Conservation (phyloP, 169 alveolate species). For the Pseudocohnilembus persalinus region DNA sequence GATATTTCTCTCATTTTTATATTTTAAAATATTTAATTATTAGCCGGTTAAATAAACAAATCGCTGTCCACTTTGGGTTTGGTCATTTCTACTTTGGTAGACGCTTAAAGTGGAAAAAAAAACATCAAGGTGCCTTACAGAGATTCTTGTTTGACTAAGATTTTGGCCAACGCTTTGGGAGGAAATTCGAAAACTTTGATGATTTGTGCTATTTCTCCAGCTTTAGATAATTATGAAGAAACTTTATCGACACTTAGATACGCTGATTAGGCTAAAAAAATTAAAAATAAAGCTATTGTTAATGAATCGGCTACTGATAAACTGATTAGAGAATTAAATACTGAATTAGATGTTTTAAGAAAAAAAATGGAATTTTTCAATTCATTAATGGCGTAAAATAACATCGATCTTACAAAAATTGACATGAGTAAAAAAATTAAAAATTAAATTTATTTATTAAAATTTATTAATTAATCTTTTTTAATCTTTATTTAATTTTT, state of each 20-base stretch:
- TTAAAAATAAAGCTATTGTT: slow-evolving; percentile 87
- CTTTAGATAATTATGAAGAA: slow-evolving; percentile 87
- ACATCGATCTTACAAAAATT: slow-evolving; percentile 12
- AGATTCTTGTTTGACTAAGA: slow-evolving; percentile 90
- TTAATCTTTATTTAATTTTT: too few relatives aligned
- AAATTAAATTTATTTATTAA: too few relatives aligned
- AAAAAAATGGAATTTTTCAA: slow-evolving; percentile 50
- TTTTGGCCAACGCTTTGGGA: slow-evolving; percentile 90
- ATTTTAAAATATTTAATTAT: too few relatives aligned
- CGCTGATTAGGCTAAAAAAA: slow-evolving; percentile 91
- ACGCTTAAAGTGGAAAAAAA: slow-evolving; percentile 84
- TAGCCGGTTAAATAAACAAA: slow-evolving; percentile 87
- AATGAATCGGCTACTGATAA: slow-evolving; percentile 90
- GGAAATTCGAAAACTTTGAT: slow-evolving; percentile 90
- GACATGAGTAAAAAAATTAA: too few relatives aligned
- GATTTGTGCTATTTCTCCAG: slow-evolving; percentile 92
- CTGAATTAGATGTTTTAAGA: slow-evolving; percentile 66
- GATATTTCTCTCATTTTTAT: too few relatives aligned
- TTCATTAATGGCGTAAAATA: slow-evolving; percentile 32
- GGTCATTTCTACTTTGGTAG: slow-evolving; percentile 88
- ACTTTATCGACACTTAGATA: slow-evolving; percentile 87
- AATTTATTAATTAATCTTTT: too few relatives aligned
- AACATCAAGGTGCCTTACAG: slow-evolving; percentile 88
- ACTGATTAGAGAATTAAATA: slow-evolving; percentile 87
- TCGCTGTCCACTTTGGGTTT: slow-evolving; percentile 84